Conservation (phyloP, 2,329 filamentous ascomycete species). For the Fusarium veterinarium region DNA sequence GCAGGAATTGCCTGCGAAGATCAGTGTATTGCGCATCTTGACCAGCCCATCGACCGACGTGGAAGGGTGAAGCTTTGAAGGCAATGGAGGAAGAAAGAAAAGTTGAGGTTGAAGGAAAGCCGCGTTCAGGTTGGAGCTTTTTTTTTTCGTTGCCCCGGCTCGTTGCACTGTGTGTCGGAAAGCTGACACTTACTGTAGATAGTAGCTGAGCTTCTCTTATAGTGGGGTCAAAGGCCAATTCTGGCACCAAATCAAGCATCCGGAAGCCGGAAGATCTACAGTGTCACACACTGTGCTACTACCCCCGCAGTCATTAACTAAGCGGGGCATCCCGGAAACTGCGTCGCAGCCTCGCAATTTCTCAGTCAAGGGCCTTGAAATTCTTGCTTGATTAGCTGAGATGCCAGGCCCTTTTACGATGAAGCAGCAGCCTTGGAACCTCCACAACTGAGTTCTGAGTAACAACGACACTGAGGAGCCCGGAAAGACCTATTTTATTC, state of each 20-base stretch:
- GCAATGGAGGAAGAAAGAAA: slow-evolving; percentile 36
- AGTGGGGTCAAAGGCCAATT: background rate
- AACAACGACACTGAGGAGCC: background rate
- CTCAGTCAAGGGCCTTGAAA: background rate
- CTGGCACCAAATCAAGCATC: background rate
- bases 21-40: slow-evolving; percentile 73
- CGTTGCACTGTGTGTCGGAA: slow-evolving; percentile 19
- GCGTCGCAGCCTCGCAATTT: slow-evolving; percentile 19
- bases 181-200: background rate
- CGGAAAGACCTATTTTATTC: too few relatives aligned
- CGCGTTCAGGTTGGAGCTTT: slow-evolving; percentile 36
- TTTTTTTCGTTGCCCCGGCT: slow-evolving; percentile 40
- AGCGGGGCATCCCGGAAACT: slow-evolving; percentile 42
- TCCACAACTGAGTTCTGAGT: background rate
- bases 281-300: slow-evolving; percentile 13
- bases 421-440: background rate
- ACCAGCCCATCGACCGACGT: slow-evolving; percentile 42
- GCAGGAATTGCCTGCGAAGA: slow-evolving; percentile 76
- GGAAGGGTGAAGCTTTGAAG: slow-evolving; percentile 39
- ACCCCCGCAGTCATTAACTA: slow-evolving; percentile 30
- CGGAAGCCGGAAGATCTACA: slow-evolving; percentile 4
- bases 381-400: background rate
- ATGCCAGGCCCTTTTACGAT: background rate
- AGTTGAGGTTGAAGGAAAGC: slow-evolving; percentile 35
- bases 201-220: background rate